These are phyloP conservation scores for Stereocaulon alpinum DNA, from an alignment of 495 filamentous ascomycete genomes.

Conservation along the genomic window DNA sequence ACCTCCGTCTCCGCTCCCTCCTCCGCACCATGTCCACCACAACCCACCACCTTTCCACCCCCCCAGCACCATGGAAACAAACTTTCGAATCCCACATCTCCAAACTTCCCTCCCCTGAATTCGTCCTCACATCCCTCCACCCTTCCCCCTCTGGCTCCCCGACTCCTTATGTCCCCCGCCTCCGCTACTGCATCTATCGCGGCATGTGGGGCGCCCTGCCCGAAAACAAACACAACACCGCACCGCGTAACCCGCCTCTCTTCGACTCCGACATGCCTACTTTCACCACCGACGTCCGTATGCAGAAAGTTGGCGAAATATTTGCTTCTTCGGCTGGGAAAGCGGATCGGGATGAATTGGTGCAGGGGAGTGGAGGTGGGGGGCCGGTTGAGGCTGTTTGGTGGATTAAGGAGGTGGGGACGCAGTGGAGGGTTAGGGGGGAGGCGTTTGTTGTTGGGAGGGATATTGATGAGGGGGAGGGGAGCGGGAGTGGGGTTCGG, in stretches of 20 bases:
- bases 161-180: conserved; percentile 42
- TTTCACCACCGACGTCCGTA: conserved; percentile 80
- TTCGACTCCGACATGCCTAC: conserved; percentile 68
- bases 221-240: conserved; percentile 55
- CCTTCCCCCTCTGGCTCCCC: conserved; percentile 27
- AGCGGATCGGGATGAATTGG: conserved; percentile 27
- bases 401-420: conserved; percentile 60
- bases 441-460: conserved; percentile 60
- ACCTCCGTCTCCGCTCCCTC: conserved; percentile 12
- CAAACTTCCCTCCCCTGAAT: conserved; percentile 51
- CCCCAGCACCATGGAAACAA: conserved; percentile 54
- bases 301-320: conserved; percentile 69
- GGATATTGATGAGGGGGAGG: conserved; percentile 36
- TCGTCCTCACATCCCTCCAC: conserved; percentile 59
- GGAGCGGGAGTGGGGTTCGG: conserved; percentile 25
- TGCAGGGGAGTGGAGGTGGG: conserved; percentile 48
- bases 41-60: conserved; percentile 18
- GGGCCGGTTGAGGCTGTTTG: conserved; percentile 71
- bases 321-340: conserved; percentile 35
- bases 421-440: conserved; percentile 80
- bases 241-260: conserved; percentile 50
- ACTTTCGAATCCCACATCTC: conserved; percentile 55
- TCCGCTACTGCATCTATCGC: conserved; percentile 62
- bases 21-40: conserved; percentile 25
- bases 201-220: conserved; percentile 70